phyloP scores from a whole-genome alignment of 768 basidiomycete species.

The Harrya chromipes region DNA sequence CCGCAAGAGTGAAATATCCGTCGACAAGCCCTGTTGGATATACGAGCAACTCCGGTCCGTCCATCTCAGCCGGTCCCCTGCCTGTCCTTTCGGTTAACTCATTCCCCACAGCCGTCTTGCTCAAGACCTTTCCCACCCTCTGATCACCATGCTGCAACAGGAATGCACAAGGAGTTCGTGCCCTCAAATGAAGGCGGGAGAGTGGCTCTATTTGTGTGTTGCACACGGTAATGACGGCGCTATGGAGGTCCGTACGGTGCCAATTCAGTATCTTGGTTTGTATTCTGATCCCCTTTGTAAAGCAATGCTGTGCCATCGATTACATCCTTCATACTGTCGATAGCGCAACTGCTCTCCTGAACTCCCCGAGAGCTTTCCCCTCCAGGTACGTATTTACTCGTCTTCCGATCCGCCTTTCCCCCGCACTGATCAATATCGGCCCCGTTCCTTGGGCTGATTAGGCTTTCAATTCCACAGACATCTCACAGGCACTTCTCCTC shows the following conservation, averaged over 20 bases:
- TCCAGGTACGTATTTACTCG: conserved; percentile 59
- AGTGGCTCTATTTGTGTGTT: conserved; percentile 96
- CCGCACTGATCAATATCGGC: conserved; percentile 19
- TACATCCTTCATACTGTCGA: conserved; percentile 93
- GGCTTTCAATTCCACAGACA: conserved; percentile 75
- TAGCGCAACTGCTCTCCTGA: conserved; percentile 87
- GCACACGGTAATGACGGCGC: conserved; percentile 88
- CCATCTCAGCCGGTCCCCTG: neutral
- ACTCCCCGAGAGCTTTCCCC: conserved; percentile 88
- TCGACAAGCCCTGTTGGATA: conserved; percentile 85
- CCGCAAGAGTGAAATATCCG: conserved; percentile 48
- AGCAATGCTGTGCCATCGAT: conserved; percentile 98
- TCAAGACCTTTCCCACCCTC: conserved; percentile 81
- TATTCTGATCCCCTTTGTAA: conserved; percentile 16
- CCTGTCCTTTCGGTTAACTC: neutral
- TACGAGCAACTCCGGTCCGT: conserved; percentile 62
- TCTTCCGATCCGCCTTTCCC: conserved; percentile 16
- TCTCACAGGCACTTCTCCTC: conserved; percentile 89
- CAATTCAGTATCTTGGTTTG: neutral
- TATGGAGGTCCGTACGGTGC: conserved; percentile 62
- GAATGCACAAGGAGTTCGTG: conserved; percentile 85
- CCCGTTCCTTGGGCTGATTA: conserved; percentile 27
- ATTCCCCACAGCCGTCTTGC: conserved; percentile 64
- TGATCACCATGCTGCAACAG: conserved; percentile 80
- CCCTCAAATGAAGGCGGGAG: conserved; percentile 98